A percentile compares a stretch with the other conserved stretches of the same genome.
phyloP scores from a whole-genome alignment of 495 filamentous ascomycete genomes.

The Aspergillus panamensis region DNA sequence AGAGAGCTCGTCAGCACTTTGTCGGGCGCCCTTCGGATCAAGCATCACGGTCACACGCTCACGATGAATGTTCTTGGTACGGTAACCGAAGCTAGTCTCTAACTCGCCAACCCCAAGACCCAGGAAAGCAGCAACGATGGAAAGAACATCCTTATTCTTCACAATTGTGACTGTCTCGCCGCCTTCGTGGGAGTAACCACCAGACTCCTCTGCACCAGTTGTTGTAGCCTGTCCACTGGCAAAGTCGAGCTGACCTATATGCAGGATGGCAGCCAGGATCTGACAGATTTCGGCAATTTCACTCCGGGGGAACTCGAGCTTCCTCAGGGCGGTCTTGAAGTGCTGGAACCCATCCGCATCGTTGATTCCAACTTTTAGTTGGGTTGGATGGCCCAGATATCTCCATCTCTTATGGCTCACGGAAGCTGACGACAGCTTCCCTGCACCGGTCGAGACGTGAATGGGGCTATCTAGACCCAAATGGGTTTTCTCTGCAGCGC shows the following conservation, averaged over 20 bases:
- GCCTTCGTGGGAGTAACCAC: slow-evolving; percentile 93
- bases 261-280: slow-evolving; percentile 83
- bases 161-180: slow-evolving; percentile 80
- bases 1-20: slow-evolving; percentile 90
- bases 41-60: slow-evolving; percentile 97
- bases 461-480: slow-evolving; percentile 69
- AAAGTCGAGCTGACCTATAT: slow-evolving; percentile 95
- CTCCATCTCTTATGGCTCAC: slow-evolving; percentile 76
- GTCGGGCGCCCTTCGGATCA: slow-evolving; percentile 83
- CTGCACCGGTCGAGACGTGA: slow-evolving; percentile 37
- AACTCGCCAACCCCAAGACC: slow-evolving; percentile 76
- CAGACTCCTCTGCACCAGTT: slow-evolving; percentile 81
- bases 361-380: slow-evolving; percentile 95
- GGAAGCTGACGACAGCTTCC: slow-evolving; percentile 50
- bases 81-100: slow-evolving; percentile 85
- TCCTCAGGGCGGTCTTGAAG: slow-evolving; percentile 92
- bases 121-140: slow-evolving; percentile 84
- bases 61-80: slow-evolving; percentile 89
- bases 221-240: slow-evolving; percentile 72
- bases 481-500: slow-evolving; percentile 82
- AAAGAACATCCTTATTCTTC: slow-evolving; percentile 87
- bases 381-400: slow-evolving; percentile 93
- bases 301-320: slow-evolving; percentile 85
- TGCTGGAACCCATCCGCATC: slow-evolving; percentile 93
- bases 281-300: slow-evolving; percentile 98